Evolutionary conservation across 1,284 basidiomycete species (phyloP), one percentile per base, ranked within the genome.

Genomic region (Cutaneotrichosporon mucoides): DNA sequence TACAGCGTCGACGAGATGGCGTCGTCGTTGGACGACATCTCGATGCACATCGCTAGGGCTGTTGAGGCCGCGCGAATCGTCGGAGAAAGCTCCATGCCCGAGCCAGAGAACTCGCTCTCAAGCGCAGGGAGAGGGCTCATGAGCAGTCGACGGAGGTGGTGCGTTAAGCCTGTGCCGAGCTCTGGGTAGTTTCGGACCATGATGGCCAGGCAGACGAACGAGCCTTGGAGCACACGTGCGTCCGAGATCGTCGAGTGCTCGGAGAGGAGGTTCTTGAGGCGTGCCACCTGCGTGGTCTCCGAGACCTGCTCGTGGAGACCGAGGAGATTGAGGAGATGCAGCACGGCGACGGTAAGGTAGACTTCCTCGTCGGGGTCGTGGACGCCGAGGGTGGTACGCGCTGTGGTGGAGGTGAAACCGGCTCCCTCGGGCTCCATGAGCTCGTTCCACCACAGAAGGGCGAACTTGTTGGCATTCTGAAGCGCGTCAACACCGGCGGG

Each of bases 1-100:
- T 98, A 97, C 85, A 96, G 89, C 66, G 92, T 92, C 3, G 93
- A 96, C 83, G 94, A 88, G 68, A 93, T 84, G 49, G 94, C 84
- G 73, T 95, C 92, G 67, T 95, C 90, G 56, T 90, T 90, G 6
- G 89, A 88, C 11, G 90, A 86, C 57, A 91, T 81, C 89, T 88
- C 87, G 62, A 97, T 89, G 76, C 94, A 97, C 55, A 91, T 82
- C 3, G 91, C 88, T 38, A 98, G 82, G 68, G 91, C 93, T 70
- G 88, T 90, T 1, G 93, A 92, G 3, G 92, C 91, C 1, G 92
- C 88, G 36, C 85, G 82, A 12, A 96, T 81, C 36, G 84, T 85
- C 60, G 88, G 87, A 9, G 84, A 84, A 2, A 71, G 68, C 56
- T 64, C 68, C 16, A 49, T 59, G 11, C 68, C 68, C 4, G 51